phyloP scores from a whole-genome alignment of 1,284 basidiomycete species.

The Microbotryum violaceum region DNA sequence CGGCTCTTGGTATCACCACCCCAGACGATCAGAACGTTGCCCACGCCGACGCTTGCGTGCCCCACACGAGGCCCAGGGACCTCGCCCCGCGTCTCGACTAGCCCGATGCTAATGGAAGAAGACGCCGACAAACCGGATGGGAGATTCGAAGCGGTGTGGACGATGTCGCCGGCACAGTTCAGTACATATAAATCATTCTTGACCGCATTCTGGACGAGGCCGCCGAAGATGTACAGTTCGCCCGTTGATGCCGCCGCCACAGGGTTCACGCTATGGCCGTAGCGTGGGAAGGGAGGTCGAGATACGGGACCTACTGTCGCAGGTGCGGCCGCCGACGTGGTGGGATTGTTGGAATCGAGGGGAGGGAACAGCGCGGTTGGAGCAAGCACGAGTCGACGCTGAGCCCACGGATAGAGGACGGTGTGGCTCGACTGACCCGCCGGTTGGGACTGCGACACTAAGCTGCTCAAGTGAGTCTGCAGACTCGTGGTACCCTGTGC shows the following conservation, averaged over 20 bases:
- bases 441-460: not conserved
- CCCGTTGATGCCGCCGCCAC: constrained; percentile 64
- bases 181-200: constrained; percentile 92
- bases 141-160: constrained; percentile 1
- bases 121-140: not conserved
- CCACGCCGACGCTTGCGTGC: constrained; percentile 90
- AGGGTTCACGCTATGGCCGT: constrained; percentile 91
- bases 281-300: constrained; percentile 79
- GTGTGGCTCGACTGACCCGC: constrained; percentile 10
- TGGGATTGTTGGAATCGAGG: constrained; percentile 1
- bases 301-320: constrained; percentile 33
- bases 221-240: constrained; percentile 94
- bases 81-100: constrained; percentile 71
- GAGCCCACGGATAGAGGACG: constrained; percentile 36
- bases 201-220: constrained; percentile 83
- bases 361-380: constrained; percentile 32
- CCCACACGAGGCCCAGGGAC: constrained; percentile 85
- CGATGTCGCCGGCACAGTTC: constrained; percentile 48
- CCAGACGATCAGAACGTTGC: constrained; percentile 95
- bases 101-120: constrained; percentile 37
- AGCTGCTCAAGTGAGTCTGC: no score
- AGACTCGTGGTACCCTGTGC: no score
- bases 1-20: constrained; percentile 86
- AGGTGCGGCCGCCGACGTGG: not conserved
- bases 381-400: constrained; percentile 28